Conservation (phyloP, 2,329 filamentous ascomycete species). For the Monosporascus ibericus region DNA sequence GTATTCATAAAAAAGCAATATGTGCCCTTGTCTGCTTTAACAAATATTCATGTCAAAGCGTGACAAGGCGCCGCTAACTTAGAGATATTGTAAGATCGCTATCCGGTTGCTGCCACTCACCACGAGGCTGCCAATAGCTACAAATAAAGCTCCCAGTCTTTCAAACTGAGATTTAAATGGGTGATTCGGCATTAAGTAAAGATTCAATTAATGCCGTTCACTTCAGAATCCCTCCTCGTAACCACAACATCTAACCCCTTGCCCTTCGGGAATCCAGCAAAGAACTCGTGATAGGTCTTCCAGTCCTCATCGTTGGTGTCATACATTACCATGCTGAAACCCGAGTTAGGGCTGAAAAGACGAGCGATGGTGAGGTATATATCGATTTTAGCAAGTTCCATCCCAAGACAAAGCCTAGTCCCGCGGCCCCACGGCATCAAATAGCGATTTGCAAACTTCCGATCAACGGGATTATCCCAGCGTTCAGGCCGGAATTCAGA, state of each 20-base stretch:
- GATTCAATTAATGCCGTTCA: too few species aligned
- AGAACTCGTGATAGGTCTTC: conserved; percentile 17
- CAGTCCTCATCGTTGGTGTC: conserved; percentile 15
- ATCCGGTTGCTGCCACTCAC: too few species aligned
- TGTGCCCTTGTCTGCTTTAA: too few species aligned
- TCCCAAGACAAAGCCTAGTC: conserved; percentile 14
- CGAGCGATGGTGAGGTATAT: conserved; percentile 16
- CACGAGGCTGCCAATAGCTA: too few species aligned
- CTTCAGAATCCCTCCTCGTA: not conserved
- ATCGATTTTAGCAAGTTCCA: conserved; percentile 19
- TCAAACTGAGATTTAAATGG: too few species aligned
- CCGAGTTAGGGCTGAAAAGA: conserved; percentile 12
- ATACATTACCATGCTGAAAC: conserved; percentile 11
- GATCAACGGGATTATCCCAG: conserved; percentile 11
- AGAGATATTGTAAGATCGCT: too few species aligned
- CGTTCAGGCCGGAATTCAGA: conserved; percentile 13
- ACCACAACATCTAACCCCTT: conserved; percentile 14
- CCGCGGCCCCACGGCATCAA: conserved; percentile 18
- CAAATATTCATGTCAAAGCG: too few species aligned
- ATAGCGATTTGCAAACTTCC: conserved; percentile 11
- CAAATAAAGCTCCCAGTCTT: too few species aligned
- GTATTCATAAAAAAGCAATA: too few species aligned
- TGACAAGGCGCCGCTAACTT: too few species aligned
- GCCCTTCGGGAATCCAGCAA: conserved; percentile 15
- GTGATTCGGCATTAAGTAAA: too few species aligned